phyloP scores from a whole-genome alignment of 352 stramenopile genomes.

The Phytophthora pini region DNA sequence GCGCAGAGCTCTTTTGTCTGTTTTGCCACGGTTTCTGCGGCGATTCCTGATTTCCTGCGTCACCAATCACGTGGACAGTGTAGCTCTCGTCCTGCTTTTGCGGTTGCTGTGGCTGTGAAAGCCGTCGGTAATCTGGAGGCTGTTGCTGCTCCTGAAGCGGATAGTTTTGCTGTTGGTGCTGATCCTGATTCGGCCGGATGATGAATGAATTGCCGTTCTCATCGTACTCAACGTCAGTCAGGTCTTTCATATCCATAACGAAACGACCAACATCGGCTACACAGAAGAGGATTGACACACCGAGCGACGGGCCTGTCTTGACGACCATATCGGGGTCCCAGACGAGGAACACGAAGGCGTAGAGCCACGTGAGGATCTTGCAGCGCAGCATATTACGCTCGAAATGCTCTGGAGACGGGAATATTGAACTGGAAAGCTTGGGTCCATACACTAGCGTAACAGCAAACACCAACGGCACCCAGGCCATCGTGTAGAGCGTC shows the following conservation, averaged over 20 bases:
- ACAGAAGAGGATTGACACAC: slow-evolving; percentile 75
- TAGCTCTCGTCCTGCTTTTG: slow-evolving; percentile 33
- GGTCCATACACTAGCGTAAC: slow-evolving; percentile 63
- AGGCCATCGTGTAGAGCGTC: slow-evolving; percentile 71
- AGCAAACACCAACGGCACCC: slow-evolving; percentile 56
- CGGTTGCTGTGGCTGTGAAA: slow-evolving; percentile 4
- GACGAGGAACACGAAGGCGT: slow-evolving; percentile 65
- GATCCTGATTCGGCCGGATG: slow-evolving; percentile 14
- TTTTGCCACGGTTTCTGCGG: slow-evolving; percentile 18
- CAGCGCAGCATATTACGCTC: slow-evolving; percentile 69
- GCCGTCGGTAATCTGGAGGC: slow-evolving; percentile 1
- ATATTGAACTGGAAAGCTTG: slow-evolving; percentile 43
- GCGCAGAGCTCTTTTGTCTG: slow-evolving; percentile 12
- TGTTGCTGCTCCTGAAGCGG: slow-evolving; percentile 3
- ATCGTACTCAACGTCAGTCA: slow-evolving; percentile 75
- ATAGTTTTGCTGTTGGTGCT: not conserved
- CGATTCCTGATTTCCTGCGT: not conserved
- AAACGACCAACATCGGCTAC: slow-evolving; percentile 75
- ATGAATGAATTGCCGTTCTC: slow-evolving; percentile 54
- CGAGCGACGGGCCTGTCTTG: slow-evolving; percentile 71
- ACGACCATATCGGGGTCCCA: slow-evolving; percentile 76
- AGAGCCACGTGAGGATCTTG: slow-evolving; percentile 77
- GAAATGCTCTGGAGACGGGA: slow-evolving; percentile 65
- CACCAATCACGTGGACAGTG: slow-evolving; percentile 30
- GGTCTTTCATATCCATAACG: slow-evolving; percentile 72